These are phyloP conservation scores for Hansenula sp. DNA, from an alignment of 1,139 yeast genomes.

Conservation along the genomic window DNA sequence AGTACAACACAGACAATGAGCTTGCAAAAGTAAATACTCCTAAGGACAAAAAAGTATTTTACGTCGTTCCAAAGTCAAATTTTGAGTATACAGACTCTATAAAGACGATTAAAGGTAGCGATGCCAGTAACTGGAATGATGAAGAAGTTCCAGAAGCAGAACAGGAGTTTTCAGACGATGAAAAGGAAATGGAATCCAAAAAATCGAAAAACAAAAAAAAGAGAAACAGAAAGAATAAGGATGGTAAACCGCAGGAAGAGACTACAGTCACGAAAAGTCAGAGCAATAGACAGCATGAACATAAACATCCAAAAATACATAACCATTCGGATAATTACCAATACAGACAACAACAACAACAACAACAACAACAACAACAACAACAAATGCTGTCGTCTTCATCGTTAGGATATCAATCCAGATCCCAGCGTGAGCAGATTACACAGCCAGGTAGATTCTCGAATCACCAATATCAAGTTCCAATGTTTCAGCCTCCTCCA, in stretches of 20 bases:
- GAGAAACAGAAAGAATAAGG: constrained; percentile 36
- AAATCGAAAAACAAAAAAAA: constrained; percentile 54
- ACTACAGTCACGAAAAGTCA: too few species aligned
- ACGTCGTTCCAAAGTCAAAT: constrained; percentile 77
- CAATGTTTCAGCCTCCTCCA: constrained; percentile 1
- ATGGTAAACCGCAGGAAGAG: constrained; percentile 5
- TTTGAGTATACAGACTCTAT: constrained; percentile 75
- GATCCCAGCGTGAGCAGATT: constrained; percentile 19
- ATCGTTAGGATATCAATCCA: constrained; percentile 14
- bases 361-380: constrained; percentile 5
- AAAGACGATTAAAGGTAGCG: constrained; percentile 75
- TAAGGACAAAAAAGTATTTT: constrained; percentile 60
- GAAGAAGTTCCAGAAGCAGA: constrained; percentile 92
- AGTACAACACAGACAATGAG: constrained; percentile 55
- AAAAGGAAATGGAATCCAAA: constrained; percentile 50
- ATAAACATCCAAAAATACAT: too few species aligned
- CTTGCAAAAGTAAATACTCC: constrained; percentile 35
- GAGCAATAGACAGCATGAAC: too few species aligned
- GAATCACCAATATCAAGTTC: constrained; percentile 1
- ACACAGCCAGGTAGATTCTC: constrained; percentile 1
- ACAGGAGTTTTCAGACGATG: constrained; percentile 94
- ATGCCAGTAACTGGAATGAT: constrained; percentile 92
- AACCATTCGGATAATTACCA: too few species aligned
- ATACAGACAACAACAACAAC: background rate
- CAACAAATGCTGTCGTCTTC: constrained; percentile 5